phyloP scores from a whole-genome alignment of 345 rosid species.

The Hypericum perforatum region DNA sequence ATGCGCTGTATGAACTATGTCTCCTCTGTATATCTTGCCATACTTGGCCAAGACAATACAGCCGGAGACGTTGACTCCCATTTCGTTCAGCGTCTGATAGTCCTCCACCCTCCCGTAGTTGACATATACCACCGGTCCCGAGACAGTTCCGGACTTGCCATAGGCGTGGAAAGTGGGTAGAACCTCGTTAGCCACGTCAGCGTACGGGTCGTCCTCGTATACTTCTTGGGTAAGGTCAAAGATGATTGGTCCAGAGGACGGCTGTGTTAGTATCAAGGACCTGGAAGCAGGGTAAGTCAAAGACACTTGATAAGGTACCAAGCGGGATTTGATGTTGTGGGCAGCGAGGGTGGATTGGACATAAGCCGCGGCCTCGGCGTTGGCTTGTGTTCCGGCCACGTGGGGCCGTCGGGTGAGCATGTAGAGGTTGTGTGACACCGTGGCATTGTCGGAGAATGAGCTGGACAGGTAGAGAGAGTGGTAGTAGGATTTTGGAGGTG shows the following conservation, averaged over 20 bases:
- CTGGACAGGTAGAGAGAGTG: slow-evolving; percentile 46
- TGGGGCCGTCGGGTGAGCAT: slow-evolving; percentile 77
- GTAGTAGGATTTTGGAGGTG: slow-evolving; percentile 38
- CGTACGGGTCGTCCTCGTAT: slow-evolving; percentile 54
- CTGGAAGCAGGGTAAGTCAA: slow-evolving; percentile 66
- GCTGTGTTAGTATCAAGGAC: slow-evolving; percentile 31
- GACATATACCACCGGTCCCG: slow-evolving; percentile 50
- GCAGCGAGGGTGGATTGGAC: slow-evolving; percentile 46
- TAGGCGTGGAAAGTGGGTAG: slow-evolving; percentile 66
- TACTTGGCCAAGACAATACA: slow-evolving; percentile 50
- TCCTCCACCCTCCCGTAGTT: slow-evolving; percentile 73
- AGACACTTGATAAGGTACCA: slow-evolving; percentile 46
- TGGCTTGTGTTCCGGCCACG: slow-evolving; percentile 67
- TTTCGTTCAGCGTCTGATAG: slow-evolving; percentile 31
- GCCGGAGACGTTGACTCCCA: slow-evolving; percentile 41
- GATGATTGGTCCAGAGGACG: slow-evolving; percentile 17
- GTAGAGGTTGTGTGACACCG: slow-evolving; percentile 48
- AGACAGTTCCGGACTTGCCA: slow-evolving; percentile 60
- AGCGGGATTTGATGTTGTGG: slow-evolving; percentile 26
- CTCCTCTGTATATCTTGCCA: slow-evolving; percentile 67
- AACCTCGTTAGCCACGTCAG: slow-evolving; percentile 48
- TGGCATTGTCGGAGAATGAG: slow-evolving; percentile 51
- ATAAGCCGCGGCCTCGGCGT: slow-evolving; percentile 56
- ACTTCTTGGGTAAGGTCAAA: slow-evolving; percentile 44
- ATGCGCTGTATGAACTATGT: slow-evolving; percentile 51